Evolutionary conservation across 2,329 filamentous ascomycete species (phyloP), one percentile per base, ranked within the genome.

Genomic region (Lasiodiplodia citricola): DNA sequence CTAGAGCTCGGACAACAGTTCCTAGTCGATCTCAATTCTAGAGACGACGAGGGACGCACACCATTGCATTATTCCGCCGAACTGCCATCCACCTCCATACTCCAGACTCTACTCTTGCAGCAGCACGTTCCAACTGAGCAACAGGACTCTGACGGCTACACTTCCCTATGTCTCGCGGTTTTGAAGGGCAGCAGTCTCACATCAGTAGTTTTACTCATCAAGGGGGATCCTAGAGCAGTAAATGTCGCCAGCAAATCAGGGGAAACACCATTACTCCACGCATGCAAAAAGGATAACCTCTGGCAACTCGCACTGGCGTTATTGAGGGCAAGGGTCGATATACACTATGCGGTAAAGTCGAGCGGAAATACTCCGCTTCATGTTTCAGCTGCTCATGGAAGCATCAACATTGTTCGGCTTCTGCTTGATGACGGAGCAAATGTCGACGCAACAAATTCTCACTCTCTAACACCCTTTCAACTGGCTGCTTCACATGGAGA

Each of bases 21-120:
- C 16, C 2, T 4, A 4, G 4, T 4, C 4, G 2, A 5, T n/a
- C 2, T 4, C 4, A 2, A 51, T 3, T n/a, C 2, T 2, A 5
- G 25, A n/a, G 21, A 10, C 6, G 10, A 5, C 8, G 1, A 10
- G 4, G n/a, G 13, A 5, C 47, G 21, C 10, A 51, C 47, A 7
- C 47, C 47, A 4, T 10, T 51, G 47, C 47, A 51, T 5, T 51
- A 51, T 16, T 7, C 47, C n/a, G 47, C 47, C n/a, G 10, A 2
- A 10, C 13, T 4, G 4, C 3, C 13, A n/a, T 47, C 41, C 1
- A 14, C 10, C 13, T 47, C 41, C 41, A 47, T 47, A 1, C 41
- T 47, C 41, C 4, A n/a, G 5, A 6, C 10, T 2, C 41, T 47
- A 7, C 13, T n/a, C 10, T 14, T 4, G 3, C 41, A 6, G 41